Evolutionary conservation across 2,329 filamentous ascomycete species (phyloP), one percentile per base, ranked within the genome.

Genomic region (Phoma sp.): DNA sequence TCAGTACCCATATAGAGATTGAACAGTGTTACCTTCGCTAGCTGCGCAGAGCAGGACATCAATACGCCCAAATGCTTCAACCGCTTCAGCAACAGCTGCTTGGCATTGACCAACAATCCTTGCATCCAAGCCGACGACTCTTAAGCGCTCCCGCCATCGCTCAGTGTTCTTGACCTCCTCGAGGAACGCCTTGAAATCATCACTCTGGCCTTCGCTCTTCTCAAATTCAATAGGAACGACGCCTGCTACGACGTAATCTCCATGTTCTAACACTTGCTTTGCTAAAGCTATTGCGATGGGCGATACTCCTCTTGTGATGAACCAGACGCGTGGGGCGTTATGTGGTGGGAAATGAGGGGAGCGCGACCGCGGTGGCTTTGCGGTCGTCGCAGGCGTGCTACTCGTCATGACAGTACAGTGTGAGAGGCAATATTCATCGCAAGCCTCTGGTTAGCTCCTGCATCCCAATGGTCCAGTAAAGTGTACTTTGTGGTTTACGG

Each of bases 31-130:
- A 91, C 89, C 87, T 83, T 96, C 91, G 55, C 89, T 95, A 51
- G 90, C 90, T 78, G 92, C 96, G 74, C 92, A 96, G 32, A 98
- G 82, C 56, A 98, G 74, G 52, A 98, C 93, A 75, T 99, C 95
- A 48, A 98, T 87, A 33, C 88, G 85, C 7, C 91, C 91, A 77
- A 97, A 98, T 0, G 87, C 83, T 62, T 89, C 84, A 15, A 96
- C 86, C 20, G 92, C 91, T 74, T 96, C 90, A 33, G 93, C 93
- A 47, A 98, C 83, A 26, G 92, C 92, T 45, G 92, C 89, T 68
- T 92, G 89, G 75, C 92, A 96, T 72, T 92, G 88, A 30, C 83
- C 82, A 65, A 87, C 82, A 53, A 82, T 79, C 62, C 84, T 84
- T 42, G 83, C 80, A 71, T 88, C 84, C 53, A 87, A 64, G 2